Evolutionary conservation across 1,284 basidiomycete genomes (phyloP).

Genomic region (Clitocybe nebularis): DNA sequence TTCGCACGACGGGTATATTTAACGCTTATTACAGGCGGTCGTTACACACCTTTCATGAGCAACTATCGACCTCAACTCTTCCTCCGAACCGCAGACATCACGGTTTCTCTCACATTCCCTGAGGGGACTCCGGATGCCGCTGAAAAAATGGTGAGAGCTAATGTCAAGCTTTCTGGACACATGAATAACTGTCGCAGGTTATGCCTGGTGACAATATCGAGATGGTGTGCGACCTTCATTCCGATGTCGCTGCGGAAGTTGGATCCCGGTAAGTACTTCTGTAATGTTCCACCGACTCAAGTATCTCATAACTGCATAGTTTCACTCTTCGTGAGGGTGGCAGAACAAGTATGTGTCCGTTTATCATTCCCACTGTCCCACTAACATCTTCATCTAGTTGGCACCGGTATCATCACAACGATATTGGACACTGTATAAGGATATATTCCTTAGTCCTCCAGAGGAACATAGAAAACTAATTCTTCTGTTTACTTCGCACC

Average conservation of each 20-base stretch:
- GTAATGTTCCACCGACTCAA: background rate
- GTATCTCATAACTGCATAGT: slow-evolving; percentile 29
- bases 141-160: slow-evolving; percentile 71
- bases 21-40: slow-evolving; percentile 54
- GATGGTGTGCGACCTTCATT: slow-evolving; percentile 82
- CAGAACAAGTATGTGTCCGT: slow-evolving; percentile 69
- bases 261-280: slow-evolving; percentile 67
- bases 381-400: slow-evolving; percentile 47
- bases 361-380: slow-evolving; percentile 4
- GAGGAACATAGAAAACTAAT: background rate
- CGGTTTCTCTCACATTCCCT: slow-evolving; percentile 84
- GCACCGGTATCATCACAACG: slow-evolving; percentile 89
- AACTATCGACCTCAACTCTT: slow-evolving; percentile 98
- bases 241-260: slow-evolving; percentile 89
- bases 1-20: background rate
- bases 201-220: slow-evolving; percentile 99
- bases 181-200: slow-evolving; percentile 49
- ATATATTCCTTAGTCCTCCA: no score
- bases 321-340: slow-evolving; percentile 98
- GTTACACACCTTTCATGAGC: slow-evolving; percentile 96
- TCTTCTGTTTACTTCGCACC: slow-evolving; percentile 2
- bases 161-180: slow-evolving; percentile 1
- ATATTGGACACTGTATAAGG: slow-evolving; percentile 47
- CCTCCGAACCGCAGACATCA: slow-evolving; percentile 95
- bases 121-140: slow-evolving; percentile 72